Percentiles rank a stretch among this genome's conserved stretches.
Conservation (phyloP, 2,329 filamentous ascomycete genomes). For the Scorias spongiosa region DNA sequence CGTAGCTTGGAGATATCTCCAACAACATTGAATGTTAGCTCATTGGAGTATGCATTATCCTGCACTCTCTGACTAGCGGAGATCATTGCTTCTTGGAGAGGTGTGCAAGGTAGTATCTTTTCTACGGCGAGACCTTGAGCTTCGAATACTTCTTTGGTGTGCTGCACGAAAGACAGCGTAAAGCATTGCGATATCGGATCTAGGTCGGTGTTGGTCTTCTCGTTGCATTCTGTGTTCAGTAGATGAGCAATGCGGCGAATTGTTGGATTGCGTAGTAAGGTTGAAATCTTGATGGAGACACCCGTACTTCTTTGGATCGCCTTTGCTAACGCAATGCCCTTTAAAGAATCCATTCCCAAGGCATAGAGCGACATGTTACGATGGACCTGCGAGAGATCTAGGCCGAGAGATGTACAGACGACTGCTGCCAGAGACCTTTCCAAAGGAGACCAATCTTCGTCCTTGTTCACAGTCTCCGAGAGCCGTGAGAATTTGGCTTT, state of each 20-base stretch:
- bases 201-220: constrained; percentile 2
- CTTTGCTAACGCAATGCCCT: constrained; percentile 56
- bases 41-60: constrained; percentile 53
- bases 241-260: constrained; percentile 42
- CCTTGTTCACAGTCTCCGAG: constrained; percentile 18
- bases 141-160: constrained; percentile 16
- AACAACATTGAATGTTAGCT: constrained; percentile 47
- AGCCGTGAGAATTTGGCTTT: constrained; percentile 28
- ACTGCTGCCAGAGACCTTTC: constrained; percentile 27
- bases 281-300: constrained; percentile 46
- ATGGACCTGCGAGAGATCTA: constrained; percentile 6
- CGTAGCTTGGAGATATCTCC: constrained; percentile 37
- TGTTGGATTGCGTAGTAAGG: constrained; percentile 52
- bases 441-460: constrained; percentile 34
- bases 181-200: background rate
- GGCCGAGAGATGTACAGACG: background rate
- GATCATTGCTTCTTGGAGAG: constrained; percentile 79
- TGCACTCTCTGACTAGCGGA: constrained; percentile 35
- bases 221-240: background rate
- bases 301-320: constrained; percentile 36
- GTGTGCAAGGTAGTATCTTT: constrained; percentile 63
- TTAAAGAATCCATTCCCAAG: constrained; percentile 73
- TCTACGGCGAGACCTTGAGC: constrained; percentile 26
- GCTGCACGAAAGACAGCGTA: constrained; percentile 9
- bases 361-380: constrained; percentile 58